Evolutionary conservation across 768 basidiomycete species (phyloP).

Genomic region (Pleurotus platypus): DNA sequence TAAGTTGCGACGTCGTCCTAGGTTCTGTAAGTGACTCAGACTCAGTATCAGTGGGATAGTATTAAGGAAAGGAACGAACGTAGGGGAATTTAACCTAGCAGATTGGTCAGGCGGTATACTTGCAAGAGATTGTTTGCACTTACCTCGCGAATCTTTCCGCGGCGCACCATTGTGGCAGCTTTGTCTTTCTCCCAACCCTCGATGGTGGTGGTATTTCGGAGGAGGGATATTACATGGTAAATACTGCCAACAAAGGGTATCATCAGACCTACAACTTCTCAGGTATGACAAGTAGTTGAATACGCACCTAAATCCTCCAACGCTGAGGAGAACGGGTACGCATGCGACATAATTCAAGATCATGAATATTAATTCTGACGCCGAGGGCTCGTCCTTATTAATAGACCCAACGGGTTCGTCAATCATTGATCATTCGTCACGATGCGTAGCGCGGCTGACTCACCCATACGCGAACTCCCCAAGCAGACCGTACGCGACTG

Average conservation of each 20-base stretch:
- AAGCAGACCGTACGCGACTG: conserved; percentile 49
- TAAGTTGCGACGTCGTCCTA: conserved; percentile 73
- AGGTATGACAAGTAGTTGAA: background rate
- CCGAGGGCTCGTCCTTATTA: conserved; percentile 63
- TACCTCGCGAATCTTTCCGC: conserved; percentile 84
- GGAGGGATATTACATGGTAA: conserved; percentile 80
- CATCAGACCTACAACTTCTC: background rate
- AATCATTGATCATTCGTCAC: background rate
- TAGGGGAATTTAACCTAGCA: conserved; percentile 88
- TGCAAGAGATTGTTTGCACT: conserved; percentile 4
- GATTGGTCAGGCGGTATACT: conserved; percentile 6
- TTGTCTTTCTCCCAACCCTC: conserved; percentile 99
- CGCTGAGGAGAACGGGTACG: conserved; percentile 79
- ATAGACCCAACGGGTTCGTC: background rate
- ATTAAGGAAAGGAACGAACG: conserved; percentile 39
- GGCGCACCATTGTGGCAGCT: conserved; percentile 76
- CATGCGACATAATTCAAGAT: conserved; percentile 85
- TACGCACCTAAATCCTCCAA: conserved; percentile 84
- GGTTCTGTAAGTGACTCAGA: conserved; percentile 49
- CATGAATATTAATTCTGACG: conserved; percentile 74
- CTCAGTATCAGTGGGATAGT: conserved; percentile 10
- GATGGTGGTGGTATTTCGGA: conserved; percentile 89
- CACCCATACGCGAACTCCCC: conserved; percentile 51
- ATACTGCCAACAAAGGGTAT: conserved; percentile 39
- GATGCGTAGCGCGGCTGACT: conserved; percentile 12